phyloP scores from a whole-genome alignment of 129 eudicot genomes.

The Artemisia tridentata region DNA sequence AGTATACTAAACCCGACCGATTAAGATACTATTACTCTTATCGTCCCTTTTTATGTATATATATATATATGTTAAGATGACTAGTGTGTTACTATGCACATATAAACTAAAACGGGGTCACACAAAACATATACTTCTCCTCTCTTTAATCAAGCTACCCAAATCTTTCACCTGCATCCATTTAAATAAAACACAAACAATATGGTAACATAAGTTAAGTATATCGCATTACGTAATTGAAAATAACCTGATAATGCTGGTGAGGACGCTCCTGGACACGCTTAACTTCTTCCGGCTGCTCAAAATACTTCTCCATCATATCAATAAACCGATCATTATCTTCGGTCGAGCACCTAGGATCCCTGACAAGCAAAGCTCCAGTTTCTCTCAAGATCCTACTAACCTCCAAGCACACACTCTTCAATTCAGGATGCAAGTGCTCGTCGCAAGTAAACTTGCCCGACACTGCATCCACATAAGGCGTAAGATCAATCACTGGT shows the following conservation, averaged over 20 bases:
- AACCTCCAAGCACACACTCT: conserved; percentile 56
- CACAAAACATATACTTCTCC: too few relatives aligned
- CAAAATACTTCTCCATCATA: conserved; percentile 91
- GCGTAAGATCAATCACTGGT: conserved; percentile 71
- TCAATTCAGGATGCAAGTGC: conserved; percentile 37
- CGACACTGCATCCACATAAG: conserved; percentile 40
- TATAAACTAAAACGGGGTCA: too few relatives aligned
- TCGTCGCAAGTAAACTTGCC: conserved; percentile 26
- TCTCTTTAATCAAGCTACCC: too few relatives aligned
- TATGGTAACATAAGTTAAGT: not conserved
- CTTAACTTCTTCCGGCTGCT: conserved; percentile 61
- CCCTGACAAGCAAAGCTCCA: conserved; percentile 76
- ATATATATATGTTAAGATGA: too few relatives aligned
- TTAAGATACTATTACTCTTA: too few relatives aligned
- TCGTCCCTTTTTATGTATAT: too few relatives aligned
- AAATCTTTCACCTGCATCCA: conserved; percentile 6
- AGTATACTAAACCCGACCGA: too few relatives aligned
- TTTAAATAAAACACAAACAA: not conserved
- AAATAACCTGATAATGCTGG: conserved; percentile 75
- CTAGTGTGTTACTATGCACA: too few relatives aligned
- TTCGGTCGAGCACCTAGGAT: conserved; percentile 70
- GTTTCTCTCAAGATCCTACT: conserved; percentile 73
- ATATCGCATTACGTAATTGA: not conserved
- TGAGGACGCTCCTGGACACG: conserved; percentile 79
- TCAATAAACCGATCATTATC: conserved; percentile 79